phyloP scores from a whole-genome alignment of 2,329 filamentous ascomycete species.

The Mariannaea sp. region DNA sequence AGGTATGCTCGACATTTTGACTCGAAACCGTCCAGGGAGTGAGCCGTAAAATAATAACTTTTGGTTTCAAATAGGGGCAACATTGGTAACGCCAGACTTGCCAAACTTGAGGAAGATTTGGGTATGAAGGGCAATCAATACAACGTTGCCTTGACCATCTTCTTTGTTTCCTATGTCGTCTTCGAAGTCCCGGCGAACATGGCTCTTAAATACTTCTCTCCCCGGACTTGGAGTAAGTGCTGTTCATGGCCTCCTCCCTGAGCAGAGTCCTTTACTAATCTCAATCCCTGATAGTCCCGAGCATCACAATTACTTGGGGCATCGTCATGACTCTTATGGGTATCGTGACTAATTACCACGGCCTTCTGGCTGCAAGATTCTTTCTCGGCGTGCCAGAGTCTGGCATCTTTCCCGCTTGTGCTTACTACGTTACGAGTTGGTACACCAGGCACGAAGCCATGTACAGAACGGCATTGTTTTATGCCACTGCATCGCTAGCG shows the following conservation, averaged over 20 bases:
- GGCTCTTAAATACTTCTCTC: too few species aligned
- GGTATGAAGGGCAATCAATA: constrained; percentile 56
- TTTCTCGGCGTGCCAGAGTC: constrained; percentile 42
- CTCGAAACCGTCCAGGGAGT: too few species aligned
- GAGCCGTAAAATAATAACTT: too few species aligned
- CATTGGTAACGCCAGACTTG: constrained; percentile 35
- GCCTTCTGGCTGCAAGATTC: constrained; percentile 51
- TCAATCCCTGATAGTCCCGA: constrained; percentile 43
- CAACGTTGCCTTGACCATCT: constrained; percentile 55
- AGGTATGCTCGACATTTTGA: not conserved
- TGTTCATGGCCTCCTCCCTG: constrained; percentile 34
- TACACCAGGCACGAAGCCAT: not conserved
- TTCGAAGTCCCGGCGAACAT: constrained; percentile 5
- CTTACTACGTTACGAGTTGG: too few species aligned
- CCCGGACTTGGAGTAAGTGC: too few species aligned
- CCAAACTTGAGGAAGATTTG: constrained; percentile 53
- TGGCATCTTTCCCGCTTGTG: not conserved
- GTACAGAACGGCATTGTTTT: constrained; percentile 46
- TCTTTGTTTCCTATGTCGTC: constrained; percentile 61
- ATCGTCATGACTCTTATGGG: constrained; percentile 50
- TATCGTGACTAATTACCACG: constrained; percentile 51
- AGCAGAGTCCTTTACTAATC: constrained; percentile 43
- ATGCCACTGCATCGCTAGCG: constrained; percentile 38
- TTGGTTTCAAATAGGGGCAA: constrained; percentile 25
- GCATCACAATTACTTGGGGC: constrained; percentile 49